Evolutionary conservation across 140 eudicot species (phyloP).

Genomic region (Oenanthe javanica): DNA sequence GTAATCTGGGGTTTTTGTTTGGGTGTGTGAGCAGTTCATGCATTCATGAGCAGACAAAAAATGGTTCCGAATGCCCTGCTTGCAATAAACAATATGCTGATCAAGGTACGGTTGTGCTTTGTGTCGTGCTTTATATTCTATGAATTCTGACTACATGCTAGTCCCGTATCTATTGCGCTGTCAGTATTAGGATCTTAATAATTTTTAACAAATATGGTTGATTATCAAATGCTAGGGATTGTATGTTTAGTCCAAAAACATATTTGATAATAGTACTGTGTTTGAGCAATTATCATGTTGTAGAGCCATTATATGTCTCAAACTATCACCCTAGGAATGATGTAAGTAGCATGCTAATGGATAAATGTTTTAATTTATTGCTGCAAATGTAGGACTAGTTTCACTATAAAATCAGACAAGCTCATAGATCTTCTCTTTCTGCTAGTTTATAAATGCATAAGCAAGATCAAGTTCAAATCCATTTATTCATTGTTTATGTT

Average conservation of each 20-base stretch:
- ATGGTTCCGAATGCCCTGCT: constrained; percentile 42
- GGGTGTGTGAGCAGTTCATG: constrained; percentile 31
- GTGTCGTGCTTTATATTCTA: not conserved
- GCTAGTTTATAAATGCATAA: not conserved
- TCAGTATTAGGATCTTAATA: not conserved
- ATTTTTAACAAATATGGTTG: not conserved
- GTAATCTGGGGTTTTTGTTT: not conserved
- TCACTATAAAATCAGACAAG: not conserved
- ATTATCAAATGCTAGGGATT: not conserved
- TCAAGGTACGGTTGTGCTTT: constrained; percentile 32
- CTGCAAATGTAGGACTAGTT: not conserved
- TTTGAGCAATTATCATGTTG: not conserved
- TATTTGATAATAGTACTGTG: not conserved
- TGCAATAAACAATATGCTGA: constrained; percentile 44
- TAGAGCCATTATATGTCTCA: not conserved
- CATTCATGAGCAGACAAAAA: constrained; percentile 23
- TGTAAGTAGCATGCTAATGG: not conserved
- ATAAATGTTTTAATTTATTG: not conserved
- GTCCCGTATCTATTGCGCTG: not conserved
- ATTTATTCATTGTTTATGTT: not conserved
- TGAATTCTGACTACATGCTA: not conserved
- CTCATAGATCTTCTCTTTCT: not conserved
- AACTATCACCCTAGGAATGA: not conserved
- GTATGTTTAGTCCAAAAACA: not conserved
- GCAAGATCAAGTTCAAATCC: not conserved